Percentiles rank a stretch among this genome's conserved stretches.
phyloP scores from a whole-genome alignment of 1,139 yeast species.

The Suhomyces anneliseae region DNA sequence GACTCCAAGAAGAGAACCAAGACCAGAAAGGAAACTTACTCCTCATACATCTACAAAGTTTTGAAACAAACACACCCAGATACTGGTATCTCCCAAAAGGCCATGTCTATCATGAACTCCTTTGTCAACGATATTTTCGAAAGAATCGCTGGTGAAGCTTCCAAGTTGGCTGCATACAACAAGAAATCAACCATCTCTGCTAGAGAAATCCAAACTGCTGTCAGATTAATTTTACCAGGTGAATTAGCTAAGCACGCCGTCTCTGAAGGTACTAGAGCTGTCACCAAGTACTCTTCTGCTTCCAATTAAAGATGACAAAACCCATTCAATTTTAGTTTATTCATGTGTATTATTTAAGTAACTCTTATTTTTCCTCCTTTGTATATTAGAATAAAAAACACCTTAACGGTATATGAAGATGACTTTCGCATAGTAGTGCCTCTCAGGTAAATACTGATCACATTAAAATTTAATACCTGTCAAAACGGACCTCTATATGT shows the following conservation, averaged over 20 bases:
- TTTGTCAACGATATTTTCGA: constrained; percentile 95
- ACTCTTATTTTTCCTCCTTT: constrained; percentile 1
- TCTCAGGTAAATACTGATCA: too few relatives aligned
- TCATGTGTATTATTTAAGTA: constrained; percentile 16
- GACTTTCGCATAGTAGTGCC: too few relatives aligned
- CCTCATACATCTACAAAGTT: constrained; percentile 97
- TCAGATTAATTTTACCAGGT: constrained; percentile 98
- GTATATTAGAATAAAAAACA: constrained; percentile 12
- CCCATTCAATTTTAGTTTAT: constrained; percentile 9
- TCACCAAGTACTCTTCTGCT: constrained; percentile 96
- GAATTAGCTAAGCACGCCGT: constrained; percentile 99
- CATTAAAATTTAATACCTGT: too few relatives aligned
- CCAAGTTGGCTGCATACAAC: constrained; percentile 99
- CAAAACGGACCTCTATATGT: too few relatives aligned
- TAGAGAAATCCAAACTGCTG: constrained; percentile 99
- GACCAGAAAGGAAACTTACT: constrained; percentile 98
- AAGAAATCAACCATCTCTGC: constrained; percentile 98
- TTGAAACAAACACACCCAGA: constrained; percentile 99
- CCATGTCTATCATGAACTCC: constrained; percentile 99
- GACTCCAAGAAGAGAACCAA: constrained; percentile 93
- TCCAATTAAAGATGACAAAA: constrained; percentile 37
- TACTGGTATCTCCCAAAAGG: constrained; percentile 99
- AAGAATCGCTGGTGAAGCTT: constrained; percentile 97
- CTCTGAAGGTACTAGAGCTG: constrained; percentile 99
- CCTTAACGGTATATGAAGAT: too few relatives aligned